These are phyloP conservation scores for Vachellia collinsii DNA, from an alignment of 306 rosid species.

Conservation along the genomic window DNA sequence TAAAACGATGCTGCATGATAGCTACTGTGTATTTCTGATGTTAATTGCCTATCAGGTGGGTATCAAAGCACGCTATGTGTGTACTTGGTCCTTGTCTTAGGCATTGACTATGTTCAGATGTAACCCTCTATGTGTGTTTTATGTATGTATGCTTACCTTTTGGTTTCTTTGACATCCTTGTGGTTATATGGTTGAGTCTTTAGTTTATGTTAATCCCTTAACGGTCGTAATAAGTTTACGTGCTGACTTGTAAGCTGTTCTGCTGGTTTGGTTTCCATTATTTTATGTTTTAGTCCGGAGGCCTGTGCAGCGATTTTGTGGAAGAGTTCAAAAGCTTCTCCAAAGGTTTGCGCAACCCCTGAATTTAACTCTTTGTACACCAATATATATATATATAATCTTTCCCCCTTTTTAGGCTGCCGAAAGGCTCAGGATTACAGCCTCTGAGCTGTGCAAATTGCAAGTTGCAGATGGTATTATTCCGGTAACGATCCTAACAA, in stretches of 20 bases:
- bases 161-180: background rate
- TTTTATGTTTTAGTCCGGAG: slow-evolving; percentile 75
- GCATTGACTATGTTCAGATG: background rate
- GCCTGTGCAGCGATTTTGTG: slow-evolving; percentile 98
- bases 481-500: slow-evolving; percentile 64
- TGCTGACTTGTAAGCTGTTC: slow-evolving; percentile 33
- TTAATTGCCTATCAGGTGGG: background rate
- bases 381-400: slow-evolving; percentile 22
- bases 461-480: slow-evolving; percentile 82
- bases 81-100: background rate
- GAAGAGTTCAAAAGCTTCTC: slow-evolving; percentile 89
- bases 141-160: background rate
- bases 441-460: slow-evolving; percentile 63
- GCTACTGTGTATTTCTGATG: background rate
- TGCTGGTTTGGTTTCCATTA: slow-evolving; percentile 45
- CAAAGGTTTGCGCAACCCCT: slow-evolving; percentile 57
- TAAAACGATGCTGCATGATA: background rate
- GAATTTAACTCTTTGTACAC: slow-evolving; percentile 8
- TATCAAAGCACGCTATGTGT: background rate
- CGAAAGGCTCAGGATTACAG: slow-evolving; percentile 79
- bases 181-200: slow-evolving; percentile 11
- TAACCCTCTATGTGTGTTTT: background rate
- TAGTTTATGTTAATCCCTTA: slow-evolving; percentile 4
- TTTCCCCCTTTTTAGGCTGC: slow-evolving; percentile 72
- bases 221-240: slow-evolving; percentile 10